Conservation (phyloP, 2,329 filamentous ascomycete genomes). For the Botrytis fabae region DNA sequence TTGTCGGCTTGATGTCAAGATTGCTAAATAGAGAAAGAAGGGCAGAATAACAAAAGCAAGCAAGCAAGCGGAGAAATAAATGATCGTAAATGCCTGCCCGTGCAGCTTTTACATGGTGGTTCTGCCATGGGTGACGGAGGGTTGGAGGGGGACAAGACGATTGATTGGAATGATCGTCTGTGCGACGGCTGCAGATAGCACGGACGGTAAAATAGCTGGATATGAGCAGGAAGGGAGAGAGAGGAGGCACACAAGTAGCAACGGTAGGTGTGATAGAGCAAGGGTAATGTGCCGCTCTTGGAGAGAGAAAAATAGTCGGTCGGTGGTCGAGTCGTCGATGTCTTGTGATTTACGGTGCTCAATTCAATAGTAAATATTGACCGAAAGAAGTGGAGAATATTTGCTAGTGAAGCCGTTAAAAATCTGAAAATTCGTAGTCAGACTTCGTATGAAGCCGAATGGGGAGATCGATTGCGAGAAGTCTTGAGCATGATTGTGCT, state of each 20-base stretch:
- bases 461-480: neutral
- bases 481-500: neutral
- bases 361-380: neutral
- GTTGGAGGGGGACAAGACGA: constrained; percentile 10
- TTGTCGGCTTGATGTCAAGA: constrained; percentile 2
- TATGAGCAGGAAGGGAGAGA: neutral
- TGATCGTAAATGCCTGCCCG: constrained; percentile 1
- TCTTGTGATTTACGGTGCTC: constrained; percentile 5
- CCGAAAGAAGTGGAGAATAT: neutral
- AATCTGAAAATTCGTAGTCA: neutral
- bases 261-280: constrained; percentile 6
- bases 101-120: constrained; percentile 8
- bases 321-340: neutral
- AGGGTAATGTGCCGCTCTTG: neutral
- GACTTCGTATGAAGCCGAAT: neutral
- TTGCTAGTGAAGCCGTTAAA: neutral
- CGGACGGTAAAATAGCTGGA: neutral
- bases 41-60: neutral
- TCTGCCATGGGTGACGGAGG: neutral
- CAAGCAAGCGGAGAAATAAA: constrained; percentile 9
- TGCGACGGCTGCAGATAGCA: constrained; percentile 9
- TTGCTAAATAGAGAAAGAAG: neutral
- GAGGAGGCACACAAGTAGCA: neutral
- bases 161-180: constrained; percentile 10
- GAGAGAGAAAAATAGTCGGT: neutral